Percentiles rank a stretch among this genome's conserved stretches.
phyloP scores from a whole-genome alignment of 768 basidiomycete genomes.

The Lactarius quietus region DNA sequence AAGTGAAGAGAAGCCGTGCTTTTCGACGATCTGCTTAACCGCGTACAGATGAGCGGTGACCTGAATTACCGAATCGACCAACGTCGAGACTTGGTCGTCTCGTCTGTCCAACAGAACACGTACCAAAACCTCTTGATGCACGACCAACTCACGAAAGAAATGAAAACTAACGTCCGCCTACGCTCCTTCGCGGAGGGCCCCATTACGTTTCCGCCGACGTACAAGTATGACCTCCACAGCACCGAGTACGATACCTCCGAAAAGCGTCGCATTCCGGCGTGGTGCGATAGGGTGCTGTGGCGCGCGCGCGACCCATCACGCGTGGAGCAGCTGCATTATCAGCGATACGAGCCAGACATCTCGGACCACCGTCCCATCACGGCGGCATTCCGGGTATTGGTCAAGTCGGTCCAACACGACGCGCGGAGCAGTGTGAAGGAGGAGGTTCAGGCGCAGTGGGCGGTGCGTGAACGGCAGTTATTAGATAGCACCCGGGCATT shows the following conservation, averaged over 20 bases:
- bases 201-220: slow-evolving; percentile 83
- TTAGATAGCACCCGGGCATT: slow-evolving; percentile 34
- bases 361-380: slow-evolving; percentile 91
- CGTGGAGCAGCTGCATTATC: slow-evolving; percentile 67
- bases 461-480: slow-evolving; percentile 32
- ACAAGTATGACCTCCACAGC: slow-evolving; percentile 87
- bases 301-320: slow-evolving; percentile 52
- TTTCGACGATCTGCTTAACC: not conserved
- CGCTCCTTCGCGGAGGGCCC: slow-evolving; percentile 80
- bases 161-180: slow-evolving; percentile 83
- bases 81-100: slow-evolving; percentile 76
- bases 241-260: slow-evolving; percentile 83
- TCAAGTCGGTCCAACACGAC: slow-evolving; percentile 67
- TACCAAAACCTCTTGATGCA: slow-evolving; percentile 59
- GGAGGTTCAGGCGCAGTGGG: slow-evolving; percentile 57
- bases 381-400: slow-evolving; percentile 65
- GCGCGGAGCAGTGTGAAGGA: slow-evolving; percentile 53
- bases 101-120: slow-evolving; percentile 66
- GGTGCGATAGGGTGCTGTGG: slow-evolving; percentile 95
- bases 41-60: slow-evolving; percentile 75
- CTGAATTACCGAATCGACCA: slow-evolving; percentile 98
- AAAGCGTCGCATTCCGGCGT: slow-evolving; percentile 86
- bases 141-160: slow-evolving; percentile 89
- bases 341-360: slow-evolving; percentile 80
- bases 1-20: slow-evolving; percentile 32